Base-by-base conservation (phyloP, 2,329 filamentous ascomycete genomes). In the Apiospora arundinis region DNA sequence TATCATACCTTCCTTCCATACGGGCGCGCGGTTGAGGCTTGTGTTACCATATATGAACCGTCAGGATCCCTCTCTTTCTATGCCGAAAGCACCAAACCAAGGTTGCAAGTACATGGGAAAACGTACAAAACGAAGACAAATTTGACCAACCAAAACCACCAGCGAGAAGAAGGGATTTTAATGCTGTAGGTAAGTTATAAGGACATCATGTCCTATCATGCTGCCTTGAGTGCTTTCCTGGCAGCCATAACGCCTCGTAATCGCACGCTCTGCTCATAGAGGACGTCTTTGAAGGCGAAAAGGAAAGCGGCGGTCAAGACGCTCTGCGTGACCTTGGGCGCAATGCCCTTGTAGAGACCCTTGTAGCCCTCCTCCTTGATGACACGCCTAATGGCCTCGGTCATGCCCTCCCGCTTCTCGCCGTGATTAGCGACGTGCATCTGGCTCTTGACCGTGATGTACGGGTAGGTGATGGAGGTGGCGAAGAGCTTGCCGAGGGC, bases 381-480 rank as follows among this genome's bases (percentile, higher is more conserved):
- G 72, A 98, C 95, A 73, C 92, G 89, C 79, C 88, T 91, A 79
- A 99, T 89, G 66, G 91, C 93, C 75, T 91, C 89, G 69, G 91
- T 87, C 88, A 98, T 92, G 76, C 92, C 93, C 83, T 97, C 93
- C 83, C 92, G 92, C 74, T 91, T 91, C n/a, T 89, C 89, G 74
- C 91, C 91, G 78, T 90, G 91, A 73, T 89, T 91, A 40, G 95
- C 94, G 73, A 99, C 94, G 82, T 99, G 96, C 91, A 97, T 97
- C 81, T 94, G 91, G 83, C 95, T 97, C 91, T 99, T 99, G 78
- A 99, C 93, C 5, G 96, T 99, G 81, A 99, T 98, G 81, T 99
- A 99, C 14, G 96, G 96, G 82, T 99, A 99, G 7, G 96, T 99
- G 78, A 98, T 93, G 73, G 88, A 91, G 2, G 96, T 99, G 32